Evolutionary conservation across 441 rosid species (phyloP).

Genomic region (Adansonia grandidieri): DNA sequence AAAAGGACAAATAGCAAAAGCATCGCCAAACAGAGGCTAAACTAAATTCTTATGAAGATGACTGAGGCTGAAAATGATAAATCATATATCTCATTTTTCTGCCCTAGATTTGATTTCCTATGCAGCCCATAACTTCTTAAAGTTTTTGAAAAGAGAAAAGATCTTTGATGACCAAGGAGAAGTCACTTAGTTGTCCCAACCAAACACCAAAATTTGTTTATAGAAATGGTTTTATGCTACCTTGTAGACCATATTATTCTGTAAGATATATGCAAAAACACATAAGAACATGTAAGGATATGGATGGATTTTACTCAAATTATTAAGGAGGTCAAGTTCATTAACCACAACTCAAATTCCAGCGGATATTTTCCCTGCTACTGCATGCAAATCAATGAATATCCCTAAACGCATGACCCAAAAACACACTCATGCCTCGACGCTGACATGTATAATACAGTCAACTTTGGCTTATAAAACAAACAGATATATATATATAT

Average conservation of each 20-base stretch:
- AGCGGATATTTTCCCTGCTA: not conserved
- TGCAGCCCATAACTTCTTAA: not conserved
- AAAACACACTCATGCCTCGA: not conserved
- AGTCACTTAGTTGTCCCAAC: not conserved
- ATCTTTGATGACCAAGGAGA: not conserved
- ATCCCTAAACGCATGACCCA: not conserved
- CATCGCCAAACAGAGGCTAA: not conserved
- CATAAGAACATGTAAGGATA: not conserved
- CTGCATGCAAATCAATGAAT: not conserved
- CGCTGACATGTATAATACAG: not conserved
- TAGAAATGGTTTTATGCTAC: not conserved
- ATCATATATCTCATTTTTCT: not conserved
- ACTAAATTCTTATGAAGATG: not conserved
- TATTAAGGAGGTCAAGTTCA: not conserved
- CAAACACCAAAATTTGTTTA: not conserved
- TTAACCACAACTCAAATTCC: not conserved
- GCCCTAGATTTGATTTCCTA: not conserved
- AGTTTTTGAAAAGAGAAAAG: not conserved
- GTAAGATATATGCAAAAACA: not conserved
- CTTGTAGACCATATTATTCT: not conserved
- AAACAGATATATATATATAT: no score
- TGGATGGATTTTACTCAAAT: slow-evolving; percentile 4
- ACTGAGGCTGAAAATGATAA: not conserved
- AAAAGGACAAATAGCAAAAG: not conserved
- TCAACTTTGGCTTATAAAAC: not conserved